Evolutionary conservation across 441 rosid species (phyloP).

Genomic region (Pelargonium exstipulatum): DNA sequence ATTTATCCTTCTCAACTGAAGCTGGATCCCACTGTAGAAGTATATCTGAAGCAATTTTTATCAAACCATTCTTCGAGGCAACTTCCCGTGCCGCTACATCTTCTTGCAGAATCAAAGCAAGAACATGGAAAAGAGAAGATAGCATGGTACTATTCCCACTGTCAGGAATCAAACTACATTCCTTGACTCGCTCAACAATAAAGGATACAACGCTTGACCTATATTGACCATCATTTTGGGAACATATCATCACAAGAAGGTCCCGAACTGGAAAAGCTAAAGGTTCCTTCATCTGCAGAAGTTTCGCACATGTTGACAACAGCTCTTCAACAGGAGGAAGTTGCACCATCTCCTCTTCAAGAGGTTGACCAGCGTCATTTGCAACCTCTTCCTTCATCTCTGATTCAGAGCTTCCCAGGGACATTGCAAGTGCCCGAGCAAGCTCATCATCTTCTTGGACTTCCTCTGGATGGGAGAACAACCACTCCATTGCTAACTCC

Average conservation of each 20-base stretch:
- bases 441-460: slow-evolving; percentile 93
- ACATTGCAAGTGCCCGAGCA: slow-evolving; percentile 99
- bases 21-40: slow-evolving; percentile 75
- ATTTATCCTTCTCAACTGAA: slow-evolving; percentile 41
- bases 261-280: slow-evolving; percentile 89
- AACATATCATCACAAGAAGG: slow-evolving; percentile 77
- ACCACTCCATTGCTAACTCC: slow-evolving; percentile 99
- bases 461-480: slow-evolving; percentile 93
- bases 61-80: slow-evolving; percentile 67
- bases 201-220: slow-evolving; percentile 72
- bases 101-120: slow-evolving; percentile 88
- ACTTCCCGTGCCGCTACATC: slow-evolving; percentile 76
- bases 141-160: slow-evolving; percentile 45
- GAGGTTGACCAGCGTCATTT: slow-evolving; percentile 37
- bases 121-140: slow-evolving; percentile 78
- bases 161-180: slow-evolving; percentile 47
- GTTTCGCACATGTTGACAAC: slow-evolving; percentile 75
- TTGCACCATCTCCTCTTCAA: slow-evolving; percentile 73
- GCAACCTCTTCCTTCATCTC: slow-evolving; percentile 60
- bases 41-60: slow-evolving; percentile 62
- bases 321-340: slow-evolving; percentile 91
- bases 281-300: slow-evolving; percentile 86
- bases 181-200: slow-evolving; percentile 69
- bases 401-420: slow-evolving; percentile 85
- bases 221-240: slow-evolving; percentile 83